These are phyloP conservation scores for button mushroom (Agaricus bisporus) DNA, from an alignment of 768 basidiomycete species.

Conservation along the genomic window DNA sequence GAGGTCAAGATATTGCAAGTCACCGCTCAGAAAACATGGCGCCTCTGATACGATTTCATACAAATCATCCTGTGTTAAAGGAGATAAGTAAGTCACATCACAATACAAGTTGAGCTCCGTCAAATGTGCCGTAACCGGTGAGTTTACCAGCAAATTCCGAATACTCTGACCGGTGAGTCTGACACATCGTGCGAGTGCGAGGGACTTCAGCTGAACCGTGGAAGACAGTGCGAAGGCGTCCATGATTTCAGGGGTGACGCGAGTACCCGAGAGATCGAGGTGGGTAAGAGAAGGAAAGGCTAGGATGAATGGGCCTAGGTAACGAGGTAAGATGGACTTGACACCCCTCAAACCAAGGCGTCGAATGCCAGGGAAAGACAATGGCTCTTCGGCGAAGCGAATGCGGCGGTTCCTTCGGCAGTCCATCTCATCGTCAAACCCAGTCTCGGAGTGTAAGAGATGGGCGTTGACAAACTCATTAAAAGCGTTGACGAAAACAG, in stretches of 20 bases:
- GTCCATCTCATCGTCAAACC: constrained; percentile 36
- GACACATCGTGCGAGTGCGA: constrained; percentile 83
- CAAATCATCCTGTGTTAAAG: constrained; percentile 64
- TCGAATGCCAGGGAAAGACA: constrained; percentile 62
- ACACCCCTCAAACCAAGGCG: constrained; percentile 80
- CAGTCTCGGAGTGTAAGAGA: constrained; percentile 40
- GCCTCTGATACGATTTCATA: constrained; percentile 60
- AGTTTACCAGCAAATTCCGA: constrained; percentile 62
- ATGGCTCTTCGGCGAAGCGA: constrained; percentile 39
- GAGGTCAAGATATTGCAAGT: constrained; percentile 83
- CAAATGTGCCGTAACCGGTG: constrained; percentile 55
- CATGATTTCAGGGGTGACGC: constrained; percentile 71
- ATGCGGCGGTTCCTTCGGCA: constrained; percentile 26
- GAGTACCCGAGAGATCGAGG: constrained; percentile 90
- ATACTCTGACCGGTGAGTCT: constrained; percentile 78
- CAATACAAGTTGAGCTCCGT: constrained; percentile 86
- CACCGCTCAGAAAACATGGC: constrained; percentile 72
- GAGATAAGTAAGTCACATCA: constrained; percentile 75
- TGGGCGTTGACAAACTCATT: constrained; percentile 74
- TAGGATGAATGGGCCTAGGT: constrained; percentile 66
- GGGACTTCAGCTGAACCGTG: constrained; percentile 65
- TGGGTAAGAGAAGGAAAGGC: constrained; percentile 85
- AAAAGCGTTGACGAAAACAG: constrained; percentile 82
- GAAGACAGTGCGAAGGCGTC: constrained; percentile 53
- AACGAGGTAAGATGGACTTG: constrained; percentile 65